Conservation (phyloP, 2,329 filamentous ascomycete genomes). For the Neospermospora avenae region DNA sequence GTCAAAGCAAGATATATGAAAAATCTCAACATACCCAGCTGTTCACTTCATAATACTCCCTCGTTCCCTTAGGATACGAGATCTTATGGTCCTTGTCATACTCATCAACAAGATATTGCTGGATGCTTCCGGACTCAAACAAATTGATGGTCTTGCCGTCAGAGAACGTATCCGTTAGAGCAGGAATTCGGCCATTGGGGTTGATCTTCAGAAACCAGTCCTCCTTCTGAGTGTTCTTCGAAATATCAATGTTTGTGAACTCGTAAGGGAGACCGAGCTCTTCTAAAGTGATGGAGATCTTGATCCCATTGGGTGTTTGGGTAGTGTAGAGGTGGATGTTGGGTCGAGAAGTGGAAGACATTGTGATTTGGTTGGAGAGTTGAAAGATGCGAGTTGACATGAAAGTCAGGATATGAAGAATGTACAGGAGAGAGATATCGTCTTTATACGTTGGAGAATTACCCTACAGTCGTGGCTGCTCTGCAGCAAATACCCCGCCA, state of each 20-base stretch:
- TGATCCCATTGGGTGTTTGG: slow-evolving; percentile 84
- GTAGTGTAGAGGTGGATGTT: slow-evolving; percentile 51
- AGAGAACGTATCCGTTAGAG: slow-evolving; percentile 73
- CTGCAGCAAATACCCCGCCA: background rate
- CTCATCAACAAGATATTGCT: slow-evolving; percentile 78
- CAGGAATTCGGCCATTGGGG: slow-evolving; percentile 88
- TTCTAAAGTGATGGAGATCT: slow-evolving; percentile 81
- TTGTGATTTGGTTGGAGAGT: slow-evolving; percentile 35
- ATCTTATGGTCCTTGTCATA: slow-evolving; percentile 83
- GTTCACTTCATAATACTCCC: slow-evolving; percentile 75
- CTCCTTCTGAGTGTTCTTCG: slow-evolving; percentile 66
- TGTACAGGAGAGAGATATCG: no score
- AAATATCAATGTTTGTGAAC: slow-evolving; percentile 66
- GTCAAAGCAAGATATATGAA: no score
- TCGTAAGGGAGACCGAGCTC: slow-evolving; percentile 83
- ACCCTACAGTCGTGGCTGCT: background rate
- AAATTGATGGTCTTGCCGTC: slow-evolving; percentile 71
- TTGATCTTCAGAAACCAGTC: slow-evolving; percentile 90
- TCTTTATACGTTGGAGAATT: background rate
- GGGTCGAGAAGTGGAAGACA: slow-evolving; percentile 40
- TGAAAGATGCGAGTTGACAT: slow-evolving; percentile 27
- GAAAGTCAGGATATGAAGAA: background rate
- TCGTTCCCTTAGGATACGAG: slow-evolving; percentile 68
- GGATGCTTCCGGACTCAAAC: slow-evolving; percentile 80
- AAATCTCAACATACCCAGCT: slow-evolving; percentile 61